Base-by-base conservation (phyloP, 2,329 filamentous ascomycete genomes). In the Xylaria sp. region DNA sequence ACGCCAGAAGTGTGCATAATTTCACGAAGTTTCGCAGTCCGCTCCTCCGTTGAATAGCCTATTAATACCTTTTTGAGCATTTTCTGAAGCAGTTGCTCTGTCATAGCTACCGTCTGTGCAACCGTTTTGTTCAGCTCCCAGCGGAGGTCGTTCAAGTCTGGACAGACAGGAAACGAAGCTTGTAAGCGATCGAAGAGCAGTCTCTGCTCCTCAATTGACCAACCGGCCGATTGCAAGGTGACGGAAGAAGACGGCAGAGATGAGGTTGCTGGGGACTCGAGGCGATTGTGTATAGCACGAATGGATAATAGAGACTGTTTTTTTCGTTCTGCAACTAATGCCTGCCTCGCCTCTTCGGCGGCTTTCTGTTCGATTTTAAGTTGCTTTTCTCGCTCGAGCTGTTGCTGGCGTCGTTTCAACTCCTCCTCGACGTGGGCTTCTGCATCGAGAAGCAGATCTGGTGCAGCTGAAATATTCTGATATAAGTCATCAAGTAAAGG, bases 151-250 rank as follows among this genome's bases (percentile, higher is more conserved):
- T 70, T 58, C 8, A 78, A 23, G 47, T 77, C 66, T 4, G 72
- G 71, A 10, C 75, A 58, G 18, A 65, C 10, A 9, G 76, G 76
- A 51, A 72, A 78, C 5, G 75, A 72, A 6, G 69, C 60, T 59
- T 77, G 74, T 48, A 78, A 72, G 29, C 72, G 67, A 57, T 67
- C 68, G 48, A 76, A 75, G 25, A 78, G 73, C 25, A 69, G 67
- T 13, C 27, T 68, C 55, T 73, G 71, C 63, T 77, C 76, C 60
- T 77, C 77, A 16, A 58, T n/a, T 50, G 74, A 71, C 77, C 77
- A 78, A 42, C 65, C 53, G 2, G 51, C 50, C 55, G 53, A 32
- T 51, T 50, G 62, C 27, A 23, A 10, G n/a, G 60, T 25, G 13
- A 50, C 47, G 4, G 72, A 69, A 8, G 57, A 55, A 66, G 67